Base-by-base conservation (phyloP, 2,329 filamentous ascomycete species). In the Aspergillus sojae region DNA sequence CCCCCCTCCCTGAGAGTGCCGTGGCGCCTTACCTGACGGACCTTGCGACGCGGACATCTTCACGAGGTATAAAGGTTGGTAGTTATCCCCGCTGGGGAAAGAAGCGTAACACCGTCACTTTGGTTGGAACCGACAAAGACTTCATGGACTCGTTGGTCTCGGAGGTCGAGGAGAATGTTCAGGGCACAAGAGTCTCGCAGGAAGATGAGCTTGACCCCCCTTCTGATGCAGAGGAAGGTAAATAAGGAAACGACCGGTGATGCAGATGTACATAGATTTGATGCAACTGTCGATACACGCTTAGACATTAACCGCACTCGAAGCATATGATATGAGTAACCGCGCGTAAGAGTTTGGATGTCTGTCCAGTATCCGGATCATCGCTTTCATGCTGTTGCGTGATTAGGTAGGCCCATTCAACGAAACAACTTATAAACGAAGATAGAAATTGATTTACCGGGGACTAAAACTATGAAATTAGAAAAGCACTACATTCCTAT, bases 11-110 rank as follows among this genome's bases (percentile, higher is more conserved):
- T 0, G 95, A 99, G 83, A 97, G 93, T 77, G 86, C 86, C 21
- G 88, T 97, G 36, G 94, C 95, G 14, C 86, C 84, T 21, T 97
- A 92, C 75, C 82, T 99, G 72, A 94, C 93, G 1, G 86, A 92
- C 68, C 81, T 98, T 66, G 92, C 94, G 5, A 85, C 82, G 32
- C 87, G 87, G 76, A 91, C 94, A 26, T 90, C 88, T 75, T 81
- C 88, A 0, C 88, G 86, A 72, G 93, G 93, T 3, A 86, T 98
- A 72, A 98, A 98, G 81, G 93, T 98, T 19, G 95, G 95, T 54
- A 96, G 92, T 78, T 98, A 99, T 79, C 95, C 95, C 41, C 84
- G 93, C 61, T 97, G 94, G 93, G 92, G 91, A 5, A 94, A 92
- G 83, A 88, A 88, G 72, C 85, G 85, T 67, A 98, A 98, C 78